Evolutionary conservation across 257 asterid genomes (phyloP), one percentile per base, ranked within the genome.

Genomic region (Ajuga chamaepitys): DNA sequence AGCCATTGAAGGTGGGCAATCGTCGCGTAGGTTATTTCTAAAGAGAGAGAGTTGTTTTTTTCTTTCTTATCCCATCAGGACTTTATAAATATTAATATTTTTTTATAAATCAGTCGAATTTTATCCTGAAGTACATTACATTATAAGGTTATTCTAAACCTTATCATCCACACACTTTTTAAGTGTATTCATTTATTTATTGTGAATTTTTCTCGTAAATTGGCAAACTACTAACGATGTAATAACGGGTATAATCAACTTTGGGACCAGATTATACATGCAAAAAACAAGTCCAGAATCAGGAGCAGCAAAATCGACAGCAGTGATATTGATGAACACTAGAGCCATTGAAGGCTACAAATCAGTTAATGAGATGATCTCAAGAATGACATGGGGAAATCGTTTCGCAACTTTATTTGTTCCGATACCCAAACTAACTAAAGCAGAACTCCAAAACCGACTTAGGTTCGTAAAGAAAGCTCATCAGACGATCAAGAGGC

Each of bases 181-280:
- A n/a, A n/a, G n/a, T n/a, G n/a, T n/a, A n/a, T n/a, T n/a, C n/a
- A n/a, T n/a, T n/a, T n/a, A n/a, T n/a, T n/a, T n/a, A n/a, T n/a
- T n/a, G n/a, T n/a, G n/a, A n/a, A n/a, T n/a, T n/a, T n/a, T n/a
- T n/a, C n/a, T n/a, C n/a, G n/a, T n/a, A n/a, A n/a, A n/a, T n/a
- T n/a, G n/a, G 26, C 83, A 84, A 90, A 84, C 91, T 5, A 74
- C 84, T 10, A 88, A 88, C 16, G 96, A 88, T 45, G 91, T 89
- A 30, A 69, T 86, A 17, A 75, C 85, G 16, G 95, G 96, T 12
- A 62, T 81, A 55, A 75, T 89, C 0, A 62, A 55, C 0, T 52
- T 59, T 0, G 95, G 95, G 10, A 85, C 85, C 0, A 80, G 94
- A 53, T 13, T 86, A 22, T 86, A 86, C 70, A 89, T 89, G 91